Evolutionary conservation across 768 basidiomycete genomes (phyloP).

Genomic region (Inosperma sp.): DNA sequence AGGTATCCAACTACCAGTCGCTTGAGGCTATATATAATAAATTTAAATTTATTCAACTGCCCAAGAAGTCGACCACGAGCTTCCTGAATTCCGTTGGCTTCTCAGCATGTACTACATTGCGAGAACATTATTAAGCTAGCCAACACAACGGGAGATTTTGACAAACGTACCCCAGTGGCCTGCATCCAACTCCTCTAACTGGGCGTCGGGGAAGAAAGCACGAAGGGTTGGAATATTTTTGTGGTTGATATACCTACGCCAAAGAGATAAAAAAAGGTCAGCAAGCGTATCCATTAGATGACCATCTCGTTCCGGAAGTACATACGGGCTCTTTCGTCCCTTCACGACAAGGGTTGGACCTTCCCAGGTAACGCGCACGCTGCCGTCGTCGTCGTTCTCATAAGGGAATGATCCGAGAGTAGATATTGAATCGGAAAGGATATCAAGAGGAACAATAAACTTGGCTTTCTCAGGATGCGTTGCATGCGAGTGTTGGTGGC

Average conservation of each 20-base stretch:
- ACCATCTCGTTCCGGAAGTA: slow-evolving; percentile 10
- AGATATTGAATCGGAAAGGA: slow-evolving; percentile 55
- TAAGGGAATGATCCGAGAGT: slow-evolving; percentile 82
- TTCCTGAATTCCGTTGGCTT: slow-evolving; percentile 59
- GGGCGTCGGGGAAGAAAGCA: slow-evolving; percentile 70
- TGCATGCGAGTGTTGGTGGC: too few relatives aligned
- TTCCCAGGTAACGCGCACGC: slow-evolving; percentile 33
- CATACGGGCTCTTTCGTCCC: slow-evolving; percentile 70
- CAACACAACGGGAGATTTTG: too few relatives aligned
- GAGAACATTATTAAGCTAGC: too few relatives aligned
- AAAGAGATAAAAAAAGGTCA: too few relatives aligned
- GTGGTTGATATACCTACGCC: slow-evolving; percentile 68
- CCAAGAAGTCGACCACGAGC: slow-evolving; percentile 30
- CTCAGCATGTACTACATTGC: slow-evolving; percentile 70
- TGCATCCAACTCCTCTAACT: slow-evolving; percentile 60
- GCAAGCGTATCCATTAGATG: not conserved
- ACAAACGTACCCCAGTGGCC: slow-evolving; percentile 89
- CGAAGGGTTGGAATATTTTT: slow-evolving; percentile 58
- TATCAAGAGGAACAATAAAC: slow-evolving; percentile 72
- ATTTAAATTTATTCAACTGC: too few relatives aligned
- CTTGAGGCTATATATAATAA: too few relatives aligned
- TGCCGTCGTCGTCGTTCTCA: slow-evolving; percentile 19
- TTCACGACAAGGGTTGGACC: slow-evolving; percentile 72
- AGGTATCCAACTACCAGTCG: too few relatives aligned
- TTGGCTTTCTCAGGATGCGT: slow-evolving; percentile 38